Evolutionary conservation across 768 basidiomycete species (phyloP).

Genomic region (Pleurotus cornucopiae): DNA sequence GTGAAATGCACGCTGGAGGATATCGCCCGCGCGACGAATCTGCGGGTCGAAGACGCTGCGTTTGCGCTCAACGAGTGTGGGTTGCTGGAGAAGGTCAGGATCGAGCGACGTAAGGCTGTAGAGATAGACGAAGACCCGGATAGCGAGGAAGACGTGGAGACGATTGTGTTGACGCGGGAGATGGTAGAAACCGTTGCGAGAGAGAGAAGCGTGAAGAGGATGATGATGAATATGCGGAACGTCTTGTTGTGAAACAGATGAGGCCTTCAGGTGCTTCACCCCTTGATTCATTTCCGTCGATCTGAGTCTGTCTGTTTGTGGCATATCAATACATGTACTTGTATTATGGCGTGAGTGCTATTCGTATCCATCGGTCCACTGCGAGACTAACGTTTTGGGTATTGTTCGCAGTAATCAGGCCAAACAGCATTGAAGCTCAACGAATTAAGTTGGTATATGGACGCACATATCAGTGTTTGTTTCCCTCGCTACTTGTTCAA

Average conservation of each 20-base stretch:
- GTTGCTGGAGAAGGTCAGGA: slow-evolving; percentile 40
- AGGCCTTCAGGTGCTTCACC: no score
- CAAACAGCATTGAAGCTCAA: no score
- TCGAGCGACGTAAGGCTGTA: slow-evolving; percentile 3
- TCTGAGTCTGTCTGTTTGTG: no score
- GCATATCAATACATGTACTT: no score
- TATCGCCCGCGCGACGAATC: slow-evolving; percentile 74
- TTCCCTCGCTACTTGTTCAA: no score
- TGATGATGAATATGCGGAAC: slow-evolving; percentile 58
- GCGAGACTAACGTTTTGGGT: no score
- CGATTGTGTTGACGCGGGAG: slow-evolving; percentile 56
- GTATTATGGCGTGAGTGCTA: no score
- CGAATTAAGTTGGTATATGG: no score
- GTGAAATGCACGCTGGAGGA: slow-evolving; percentile 71
- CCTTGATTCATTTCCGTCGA: no score
- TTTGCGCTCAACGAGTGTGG: slow-evolving; percentile 89
- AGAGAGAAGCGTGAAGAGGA: slow-evolving; percentile 68
- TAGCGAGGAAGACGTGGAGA: slow-evolving; percentile 39
- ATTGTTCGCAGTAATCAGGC: no score
- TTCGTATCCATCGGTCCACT: no score
- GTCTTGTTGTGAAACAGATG: slow-evolving; percentile 37
- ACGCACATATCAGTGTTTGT: no score
- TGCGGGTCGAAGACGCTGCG: slow-evolving; percentile 81
- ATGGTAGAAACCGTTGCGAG: slow-evolving; percentile 64
- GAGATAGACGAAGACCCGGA: slow-evolving; percentile 37